Percentiles rank a stretch among this genome's conserved stretches.
Conservation (phyloP, 441 rosid genomes). For the Capsella rubella region DNA sequence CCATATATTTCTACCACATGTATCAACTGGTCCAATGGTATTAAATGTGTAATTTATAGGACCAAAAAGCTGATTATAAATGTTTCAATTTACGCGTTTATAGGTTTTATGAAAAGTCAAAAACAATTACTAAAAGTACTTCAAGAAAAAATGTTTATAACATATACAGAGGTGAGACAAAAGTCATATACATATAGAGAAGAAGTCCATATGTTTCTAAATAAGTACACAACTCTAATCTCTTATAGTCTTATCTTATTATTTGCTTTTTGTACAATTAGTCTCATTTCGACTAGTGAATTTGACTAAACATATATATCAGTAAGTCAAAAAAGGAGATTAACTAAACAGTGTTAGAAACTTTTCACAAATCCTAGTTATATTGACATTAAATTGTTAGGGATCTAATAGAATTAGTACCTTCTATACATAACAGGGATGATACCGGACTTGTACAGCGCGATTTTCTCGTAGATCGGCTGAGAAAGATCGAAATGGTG, state of each 20-base stretch:
- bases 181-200: background rate
- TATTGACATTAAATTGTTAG: conserved; percentile 1
- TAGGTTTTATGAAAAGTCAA: conserved; percentile 5
- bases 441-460: conserved; percentile 45
- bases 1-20: conserved; percentile 28
- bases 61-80: conserved; percentile 2
- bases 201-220: conserved; percentile 1
- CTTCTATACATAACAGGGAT: conserved; percentile 48
- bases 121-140: background rate
- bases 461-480: conserved; percentile 42
- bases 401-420: conserved; percentile 32
- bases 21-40: conserved; percentile 36
- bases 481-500: conserved; percentile 51
- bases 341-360: background rate
- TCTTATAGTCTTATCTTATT: background rate
- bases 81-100: conserved; percentile 7
- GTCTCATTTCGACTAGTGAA: background rate
- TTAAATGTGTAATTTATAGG: conserved; percentile 34
- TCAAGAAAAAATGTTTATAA: background rate
- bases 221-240: background rate
- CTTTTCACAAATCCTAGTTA: background rate
- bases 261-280: background rate
- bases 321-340: background rate
- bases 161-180: background rate
- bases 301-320: background rate